Percentiles rank a stretch among this genome's conserved stretches.
Evolutionary conservation across 805 yeast species (phyloP).

Genomic region (Metschnikowia baotianmanensis): DNA sequence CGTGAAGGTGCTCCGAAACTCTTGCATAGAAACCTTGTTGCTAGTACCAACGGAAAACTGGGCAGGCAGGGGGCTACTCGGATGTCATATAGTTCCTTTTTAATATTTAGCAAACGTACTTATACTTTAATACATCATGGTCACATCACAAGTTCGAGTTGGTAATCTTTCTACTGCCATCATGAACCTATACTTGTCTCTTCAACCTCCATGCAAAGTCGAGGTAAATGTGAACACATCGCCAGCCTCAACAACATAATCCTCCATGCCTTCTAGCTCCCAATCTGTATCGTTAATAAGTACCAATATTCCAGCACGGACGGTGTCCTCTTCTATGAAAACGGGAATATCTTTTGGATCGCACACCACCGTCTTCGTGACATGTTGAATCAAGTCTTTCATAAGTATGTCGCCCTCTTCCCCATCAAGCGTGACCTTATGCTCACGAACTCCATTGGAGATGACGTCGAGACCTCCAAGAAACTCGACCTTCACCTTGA

Average conservation of each 20-base stretch:
- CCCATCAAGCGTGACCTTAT: constrained; percentile 45
- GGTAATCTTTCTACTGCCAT: constrained; percentile 5
- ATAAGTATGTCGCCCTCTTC: constrained; percentile 42
- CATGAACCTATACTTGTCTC: too few species aligned
- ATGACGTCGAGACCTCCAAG: constrained; percentile 84
- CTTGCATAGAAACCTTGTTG: constrained; percentile 17
- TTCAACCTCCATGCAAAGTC: constrained; percentile 94
- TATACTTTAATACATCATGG: too few species aligned
- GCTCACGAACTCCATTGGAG: constrained; percentile 57
- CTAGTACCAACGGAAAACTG: constrained; percentile 51
- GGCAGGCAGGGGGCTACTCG: constrained; percentile 68
- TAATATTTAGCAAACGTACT: too few species aligned
- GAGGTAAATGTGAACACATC: constrained; percentile 87
- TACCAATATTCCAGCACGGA: constrained; percentile 91
- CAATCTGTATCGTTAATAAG: constrained; percentile 93
- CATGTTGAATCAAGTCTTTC: constrained; percentile 55
- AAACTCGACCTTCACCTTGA: constrained; percentile 43
- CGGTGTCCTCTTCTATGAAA: constrained; percentile 76
- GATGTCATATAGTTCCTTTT: constrained; percentile 55
- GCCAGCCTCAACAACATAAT: constrained; percentile 68
- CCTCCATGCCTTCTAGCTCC: constrained; percentile 91
- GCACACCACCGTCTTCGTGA: constrained; percentile 53
- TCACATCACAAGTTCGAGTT: not conserved
- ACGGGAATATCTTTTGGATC: constrained; percentile 66
- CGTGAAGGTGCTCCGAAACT: constrained; percentile 33